Percentiles rank a stretch among this genome's conserved stretches.
phyloP scores from a whole-genome alignment of 176 grass and related monocot species.

The Melocanna baccifera region DNA sequence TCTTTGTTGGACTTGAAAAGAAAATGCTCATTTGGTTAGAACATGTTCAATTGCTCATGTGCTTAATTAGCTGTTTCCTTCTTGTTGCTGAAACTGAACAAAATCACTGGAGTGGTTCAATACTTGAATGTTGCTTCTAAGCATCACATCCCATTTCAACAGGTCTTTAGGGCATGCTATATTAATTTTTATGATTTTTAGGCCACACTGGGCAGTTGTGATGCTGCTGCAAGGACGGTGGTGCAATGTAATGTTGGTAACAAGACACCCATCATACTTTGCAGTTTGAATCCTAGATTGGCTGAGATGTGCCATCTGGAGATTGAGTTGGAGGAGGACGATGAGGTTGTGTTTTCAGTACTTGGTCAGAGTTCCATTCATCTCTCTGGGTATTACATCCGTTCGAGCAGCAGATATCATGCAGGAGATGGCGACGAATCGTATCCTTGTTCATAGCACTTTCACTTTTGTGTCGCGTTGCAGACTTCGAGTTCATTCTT shows the following conservation, averaged over 20 bases:
- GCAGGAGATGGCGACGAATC: constrained; percentile 42
- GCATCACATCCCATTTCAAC: not conserved
- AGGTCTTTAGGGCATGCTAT: not conserved
- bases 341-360: constrained; percentile 84
- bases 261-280: constrained; percentile 68
- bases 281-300: constrained; percentile 57
- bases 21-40: not conserved
- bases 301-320: constrained; percentile 72
- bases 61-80: not conserved
- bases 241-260: constrained; percentile 87
- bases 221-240: constrained; percentile 36
- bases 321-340: constrained; percentile 84
- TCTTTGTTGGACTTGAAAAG: not conserved
- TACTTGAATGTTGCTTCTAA: not conserved
- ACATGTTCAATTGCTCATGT: not conserved
- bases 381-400: constrained; percentile 65
- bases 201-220: constrained; percentile 44
- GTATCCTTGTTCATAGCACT: constrained; percentile 57
- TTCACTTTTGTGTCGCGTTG: not conserved
- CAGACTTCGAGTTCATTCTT: constrained; percentile 14
- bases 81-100: not conserved
- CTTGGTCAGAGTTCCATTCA: constrained; percentile 68
- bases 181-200: not conserved
- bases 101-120: not conserved
- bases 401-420: not conserved